Percentiles rank a stretch among this genome's conserved stretches.
Conservation (phyloP, 2,329 filamentous ascomycete species). For the Pseudogymnoascus sp. region DNA sequence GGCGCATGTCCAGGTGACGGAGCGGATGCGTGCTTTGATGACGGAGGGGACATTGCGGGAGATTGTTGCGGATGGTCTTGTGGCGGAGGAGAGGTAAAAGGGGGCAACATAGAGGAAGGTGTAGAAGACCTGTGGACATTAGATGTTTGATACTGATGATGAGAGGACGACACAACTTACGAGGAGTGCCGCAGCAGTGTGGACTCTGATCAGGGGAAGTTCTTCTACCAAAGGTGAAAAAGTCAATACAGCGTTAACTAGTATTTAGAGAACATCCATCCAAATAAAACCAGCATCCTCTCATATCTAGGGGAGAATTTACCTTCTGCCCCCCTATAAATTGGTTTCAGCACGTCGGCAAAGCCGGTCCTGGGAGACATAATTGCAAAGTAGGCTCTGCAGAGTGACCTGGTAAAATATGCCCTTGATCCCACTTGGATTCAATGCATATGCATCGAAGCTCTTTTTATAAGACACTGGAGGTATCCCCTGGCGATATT, state of each 20-base stretch:
- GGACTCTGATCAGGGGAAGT: not conserved
- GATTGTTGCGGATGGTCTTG: conserved; percentile 69
- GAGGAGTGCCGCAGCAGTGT: not conserved
- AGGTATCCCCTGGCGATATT: not conserved
- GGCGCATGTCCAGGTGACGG: conserved; percentile 69
- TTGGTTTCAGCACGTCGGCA: not conserved
- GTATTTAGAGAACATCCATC: not conserved
- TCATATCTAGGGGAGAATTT: not conserved
- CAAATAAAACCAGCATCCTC: not conserved
- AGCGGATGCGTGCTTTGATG: conserved; percentile 77
- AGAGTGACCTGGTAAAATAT: not conserved
- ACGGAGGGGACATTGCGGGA: conserved; percentile 84
- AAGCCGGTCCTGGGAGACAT: not conserved
- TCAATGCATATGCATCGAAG: not conserved
- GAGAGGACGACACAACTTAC: conserved; percentile 6
- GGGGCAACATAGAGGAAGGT: conserved; percentile 86
- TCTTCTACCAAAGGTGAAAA: not conserved
- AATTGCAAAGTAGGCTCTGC: not conserved
- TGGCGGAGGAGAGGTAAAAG: conserved; percentile 75
- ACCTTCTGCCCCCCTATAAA: not conserved
- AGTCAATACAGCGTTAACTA: not conserved
- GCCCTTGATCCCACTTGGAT: not conserved
- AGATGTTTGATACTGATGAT: not conserved
- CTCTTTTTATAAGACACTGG: not conserved
- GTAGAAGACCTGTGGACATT: conserved; percentile 56